phyloP scores from a whole-genome alignment of 768 basidiomycete genomes.

The Mycena epipterygia region DNA sequence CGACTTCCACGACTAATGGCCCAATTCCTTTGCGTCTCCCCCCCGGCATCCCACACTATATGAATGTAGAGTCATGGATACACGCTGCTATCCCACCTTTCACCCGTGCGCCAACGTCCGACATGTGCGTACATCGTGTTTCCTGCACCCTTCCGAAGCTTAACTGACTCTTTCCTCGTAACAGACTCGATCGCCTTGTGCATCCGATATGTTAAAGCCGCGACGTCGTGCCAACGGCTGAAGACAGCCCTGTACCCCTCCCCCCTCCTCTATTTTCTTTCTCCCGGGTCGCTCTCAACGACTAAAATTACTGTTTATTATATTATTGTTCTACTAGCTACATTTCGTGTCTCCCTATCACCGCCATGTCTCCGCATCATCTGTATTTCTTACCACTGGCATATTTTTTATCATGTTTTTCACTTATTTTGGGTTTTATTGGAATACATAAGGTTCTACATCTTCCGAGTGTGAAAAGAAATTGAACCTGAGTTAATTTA shows the following conservation, averaged over 20 bases:
- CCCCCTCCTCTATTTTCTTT: not conserved
- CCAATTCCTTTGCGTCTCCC: conserved; percentile 27
- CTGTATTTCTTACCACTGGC: conserved; percentile 16
- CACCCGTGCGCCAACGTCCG: conserved; percentile 35
- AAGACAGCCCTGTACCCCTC: conserved; percentile 17
- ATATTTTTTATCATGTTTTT: conserved; percentile 6
- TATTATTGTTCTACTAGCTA: conserved; percentile 20
- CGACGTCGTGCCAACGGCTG: conserved; percentile 26
- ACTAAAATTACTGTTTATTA: conserved; percentile 9
- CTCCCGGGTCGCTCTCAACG: conserved; percentile 6
- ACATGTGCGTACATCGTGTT: conserved; percentile 33
- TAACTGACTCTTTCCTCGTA: conserved; percentile 7
- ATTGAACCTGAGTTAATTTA: not conserved
- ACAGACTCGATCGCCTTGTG: conserved; percentile 32
- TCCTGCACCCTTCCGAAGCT: not conserved
- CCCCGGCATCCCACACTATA: conserved; percentile 16
- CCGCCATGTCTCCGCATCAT: conserved; percentile 11
- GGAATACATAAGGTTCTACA: not conserved
- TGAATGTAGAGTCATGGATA: conserved; percentile 33
- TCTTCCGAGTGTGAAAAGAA: not conserved
- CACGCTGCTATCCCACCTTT: conserved; percentile 24
- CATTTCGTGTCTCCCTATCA: not conserved
- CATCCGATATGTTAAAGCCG: conserved; percentile 40
- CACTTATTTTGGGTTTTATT: conserved; percentile 1
- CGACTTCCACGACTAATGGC: conserved; percentile 43